phyloP scores from a whole-genome alignment of 2,329 filamentous ascomycete genomes.

The Lasiodiplodia hormozganensis region DNA sequence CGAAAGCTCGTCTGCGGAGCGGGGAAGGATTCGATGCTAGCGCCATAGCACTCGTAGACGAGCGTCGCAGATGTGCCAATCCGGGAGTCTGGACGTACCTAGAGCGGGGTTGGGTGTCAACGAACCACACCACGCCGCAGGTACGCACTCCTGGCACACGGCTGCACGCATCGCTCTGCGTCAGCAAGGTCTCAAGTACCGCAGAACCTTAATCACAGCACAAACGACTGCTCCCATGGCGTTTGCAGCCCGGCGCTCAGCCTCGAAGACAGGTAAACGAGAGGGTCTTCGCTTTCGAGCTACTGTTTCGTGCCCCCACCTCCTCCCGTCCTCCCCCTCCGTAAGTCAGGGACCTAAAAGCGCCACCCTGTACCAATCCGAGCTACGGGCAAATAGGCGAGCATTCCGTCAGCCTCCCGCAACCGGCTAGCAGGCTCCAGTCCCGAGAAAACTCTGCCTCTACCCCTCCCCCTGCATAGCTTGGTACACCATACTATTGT shows the following conservation, averaged over 20 bases:
- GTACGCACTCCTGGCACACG: neutral
- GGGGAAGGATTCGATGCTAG: slow-evolving; percentile 5
- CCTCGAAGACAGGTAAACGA: neutral
- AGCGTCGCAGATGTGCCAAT: neutral
- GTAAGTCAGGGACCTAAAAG: neutral
- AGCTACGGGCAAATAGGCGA: neutral
- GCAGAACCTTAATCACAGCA: neutral
- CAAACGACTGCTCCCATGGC: neutral
- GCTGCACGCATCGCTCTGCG: neutral
- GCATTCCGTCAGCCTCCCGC: neutral
- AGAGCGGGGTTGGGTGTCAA: slow-evolving; percentile 12
- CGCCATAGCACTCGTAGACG: neutral
- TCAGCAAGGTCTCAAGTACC: neutral
- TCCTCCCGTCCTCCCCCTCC: neutral
- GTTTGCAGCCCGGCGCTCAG: neutral
- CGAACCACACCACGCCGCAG: neutral
- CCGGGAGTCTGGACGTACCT: neutral
- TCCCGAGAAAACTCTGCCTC: neutral
- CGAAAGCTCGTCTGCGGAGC: slow-evolving; percentile 8
- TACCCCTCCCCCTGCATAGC: slow-evolving; percentile 1
- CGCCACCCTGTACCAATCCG: neutral
- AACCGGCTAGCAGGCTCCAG: neutral
- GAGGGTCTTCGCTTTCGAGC: neutral
- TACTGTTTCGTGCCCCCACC: neutral
- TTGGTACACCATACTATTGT: neutral